Evolutionary conservation across 2,329 filamentous ascomycete genomes (phyloP).

Genomic region (Trichoderma sp.): DNA sequence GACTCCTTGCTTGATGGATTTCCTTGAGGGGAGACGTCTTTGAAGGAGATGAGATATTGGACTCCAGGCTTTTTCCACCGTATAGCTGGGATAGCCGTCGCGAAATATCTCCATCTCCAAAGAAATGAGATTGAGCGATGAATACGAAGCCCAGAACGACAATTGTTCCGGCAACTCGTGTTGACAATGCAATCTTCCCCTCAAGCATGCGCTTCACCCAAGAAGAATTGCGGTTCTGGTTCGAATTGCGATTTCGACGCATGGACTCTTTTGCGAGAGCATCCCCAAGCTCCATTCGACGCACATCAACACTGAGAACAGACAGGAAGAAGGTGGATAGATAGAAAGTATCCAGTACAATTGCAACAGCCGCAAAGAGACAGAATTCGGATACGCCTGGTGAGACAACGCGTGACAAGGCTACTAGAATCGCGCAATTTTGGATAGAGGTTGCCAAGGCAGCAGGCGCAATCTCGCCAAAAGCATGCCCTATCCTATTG

Average conservation of each 20-base stretch:
- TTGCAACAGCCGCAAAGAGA: conserved; percentile 73
- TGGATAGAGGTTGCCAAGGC: conserved; percentile 70
- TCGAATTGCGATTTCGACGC: conserved; percentile 41
- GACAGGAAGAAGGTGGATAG: conserved; percentile 79
- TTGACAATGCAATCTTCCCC: conserved; percentile 69
- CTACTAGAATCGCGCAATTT: conserved; percentile 68
- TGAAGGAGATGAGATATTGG: conserved; percentile 40
- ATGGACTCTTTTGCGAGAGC: conserved; percentile 63
- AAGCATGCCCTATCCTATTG: conserved; percentile 70
- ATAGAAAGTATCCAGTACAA: conserved; percentile 77
- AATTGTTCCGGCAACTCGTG: conserved; percentile 73
- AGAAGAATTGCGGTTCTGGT: conserved; percentile 35
- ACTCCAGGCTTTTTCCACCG: conserved; percentile 29
- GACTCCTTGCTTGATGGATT: conserved; percentile 76
- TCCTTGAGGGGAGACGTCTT: conserved; percentile 54
- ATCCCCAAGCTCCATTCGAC: conserved; percentile 74
- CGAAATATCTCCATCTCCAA: conserved; percentile 59
- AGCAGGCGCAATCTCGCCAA: conserved; percentile 72
- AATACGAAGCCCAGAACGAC: conserved; percentile 74
- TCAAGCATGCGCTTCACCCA: conserved; percentile 67
- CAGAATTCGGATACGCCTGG: conserved; percentile 76
- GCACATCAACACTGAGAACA: conserved; percentile 78
- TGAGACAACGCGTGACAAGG: conserved; percentile 68
- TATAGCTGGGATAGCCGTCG: conserved; percentile 37
- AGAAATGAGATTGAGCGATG: conserved; percentile 78